Evolutionary conservation across 352 stramenopile species (phyloP).

Genomic region (Pythium phragmiticola): DNA sequence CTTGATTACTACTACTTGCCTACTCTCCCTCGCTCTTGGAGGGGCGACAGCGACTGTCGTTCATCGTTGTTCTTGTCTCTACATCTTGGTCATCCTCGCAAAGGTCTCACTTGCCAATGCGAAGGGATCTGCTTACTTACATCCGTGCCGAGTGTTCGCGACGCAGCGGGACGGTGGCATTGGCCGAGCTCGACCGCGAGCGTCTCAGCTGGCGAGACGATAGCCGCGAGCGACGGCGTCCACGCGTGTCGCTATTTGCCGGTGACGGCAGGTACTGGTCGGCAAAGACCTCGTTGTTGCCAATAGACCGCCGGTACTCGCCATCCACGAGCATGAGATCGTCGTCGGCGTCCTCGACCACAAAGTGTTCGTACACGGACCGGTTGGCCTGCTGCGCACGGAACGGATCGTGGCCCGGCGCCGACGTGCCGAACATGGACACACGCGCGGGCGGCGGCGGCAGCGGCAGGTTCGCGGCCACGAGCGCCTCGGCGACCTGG

Average conservation of each 20-base stretch:
- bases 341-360: constrained; percentile 41
- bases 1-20: too few relatives aligned
- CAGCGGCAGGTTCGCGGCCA: constrained; percentile 22
- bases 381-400: constrained; percentile 31
- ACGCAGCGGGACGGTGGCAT: constrained; percentile 7
- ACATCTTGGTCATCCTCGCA: not conserved
- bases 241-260: constrained; percentile 25
- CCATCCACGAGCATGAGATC: constrained; percentile 11
- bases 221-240: constrained; percentile 16
- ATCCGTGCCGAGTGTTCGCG: constrained; percentile 19
- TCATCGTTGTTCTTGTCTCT: not conserved
- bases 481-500: constrained; percentile 28
- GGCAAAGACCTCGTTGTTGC: constrained; percentile 39
- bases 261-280: constrained; percentile 42
- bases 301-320: constrained; percentile 18
- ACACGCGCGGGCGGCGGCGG: constrained; percentile 48
- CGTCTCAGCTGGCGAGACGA: constrained; percentile 17
- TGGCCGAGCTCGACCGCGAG: constrained; percentile 26
- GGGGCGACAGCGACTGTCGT: not conserved
- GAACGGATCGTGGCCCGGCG: constrained; percentile 49
- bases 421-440: constrained; percentile 54
- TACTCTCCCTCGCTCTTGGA: not conserved
- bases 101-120: not conserved
- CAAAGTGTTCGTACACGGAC: constrained; percentile 68
- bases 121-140: not conserved